These are phyloP conservation scores for Rhodosporidiobolus sp. DNA, from an alignment of 768 basidiomycete species.

Conservation along the genomic window DNA sequence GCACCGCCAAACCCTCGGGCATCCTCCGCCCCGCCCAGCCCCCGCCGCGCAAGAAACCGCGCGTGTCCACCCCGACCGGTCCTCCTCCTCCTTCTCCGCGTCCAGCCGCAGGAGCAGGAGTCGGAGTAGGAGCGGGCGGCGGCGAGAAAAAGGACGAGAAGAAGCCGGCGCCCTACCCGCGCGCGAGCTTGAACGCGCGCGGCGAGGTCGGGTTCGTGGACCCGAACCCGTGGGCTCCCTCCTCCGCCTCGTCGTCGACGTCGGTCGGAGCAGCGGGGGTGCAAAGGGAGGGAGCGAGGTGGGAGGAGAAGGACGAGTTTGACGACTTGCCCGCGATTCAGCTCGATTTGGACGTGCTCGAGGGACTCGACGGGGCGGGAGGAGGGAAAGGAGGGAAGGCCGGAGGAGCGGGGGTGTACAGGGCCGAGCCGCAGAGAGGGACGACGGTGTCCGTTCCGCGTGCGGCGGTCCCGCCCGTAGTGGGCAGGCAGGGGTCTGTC, in stretches of 20 bases:
- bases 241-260: background rate
- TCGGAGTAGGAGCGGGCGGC: background rate
- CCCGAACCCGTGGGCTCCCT: conserved; percentile 9
- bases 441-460: conserved; percentile 4
- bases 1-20: background rate
- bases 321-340: conserved; percentile 34
- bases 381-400: background rate
- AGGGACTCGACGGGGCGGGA: background rate
- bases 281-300: background rate
- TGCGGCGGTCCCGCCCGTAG: background rate
- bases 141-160: background rate
- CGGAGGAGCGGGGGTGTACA: background rate
- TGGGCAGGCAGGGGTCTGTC: background rate
- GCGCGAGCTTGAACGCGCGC: background rate
- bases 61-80: background rate
- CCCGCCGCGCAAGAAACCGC: background rate
- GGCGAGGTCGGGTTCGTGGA: conserved; percentile 15
- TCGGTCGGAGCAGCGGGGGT: background rate
- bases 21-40: conserved; percentile 1
- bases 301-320: background rate
- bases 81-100: background rate
- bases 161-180: background rate
- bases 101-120: background rate
- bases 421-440: conserved; percentile 10
- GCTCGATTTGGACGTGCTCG: background rate